Evolutionary conservation across 2,329 filamentous ascomycete species (phyloP).

Genomic region (Diaporthe capsici): DNA sequence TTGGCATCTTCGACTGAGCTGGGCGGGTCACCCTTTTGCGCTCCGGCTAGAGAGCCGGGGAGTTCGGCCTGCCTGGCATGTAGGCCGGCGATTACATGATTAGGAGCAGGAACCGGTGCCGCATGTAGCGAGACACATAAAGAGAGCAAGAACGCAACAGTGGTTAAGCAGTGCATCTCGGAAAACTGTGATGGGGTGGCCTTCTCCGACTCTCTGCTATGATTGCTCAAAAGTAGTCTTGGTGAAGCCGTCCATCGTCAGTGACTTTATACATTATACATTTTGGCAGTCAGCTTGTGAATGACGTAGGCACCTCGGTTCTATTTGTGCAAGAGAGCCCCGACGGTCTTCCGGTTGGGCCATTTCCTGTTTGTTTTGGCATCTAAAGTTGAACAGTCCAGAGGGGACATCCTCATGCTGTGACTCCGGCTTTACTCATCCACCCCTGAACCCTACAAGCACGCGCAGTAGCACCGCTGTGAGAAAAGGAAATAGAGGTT

Average conservation of each 20-base stretch:
- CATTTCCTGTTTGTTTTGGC: not conserved
- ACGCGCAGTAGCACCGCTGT: not conserved
- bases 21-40: not conserved
- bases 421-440: not conserved
- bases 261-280: not conserved
- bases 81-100: not conserved
- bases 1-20: conserved; percentile 19
- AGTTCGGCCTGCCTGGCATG: not conserved
- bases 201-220: not conserved
- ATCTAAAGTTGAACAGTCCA: not conserved
- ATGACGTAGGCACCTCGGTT: not conserved
- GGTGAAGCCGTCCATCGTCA: not conserved
- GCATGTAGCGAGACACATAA: not conserved
- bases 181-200: not conserved
- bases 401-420: not conserved
- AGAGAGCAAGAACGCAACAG: not conserved
- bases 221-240: no score
- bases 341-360: not conserved
- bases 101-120: not conserved
- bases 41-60: not conserved
- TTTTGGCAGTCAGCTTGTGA: not conserved
- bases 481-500: not conserved
- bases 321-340: not conserved
- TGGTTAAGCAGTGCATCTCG: not conserved
- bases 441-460: not conserved